Conservation (phyloP, 2,329 filamentous ascomycete species). For the Talaromyces albobiverticillius region DNA sequence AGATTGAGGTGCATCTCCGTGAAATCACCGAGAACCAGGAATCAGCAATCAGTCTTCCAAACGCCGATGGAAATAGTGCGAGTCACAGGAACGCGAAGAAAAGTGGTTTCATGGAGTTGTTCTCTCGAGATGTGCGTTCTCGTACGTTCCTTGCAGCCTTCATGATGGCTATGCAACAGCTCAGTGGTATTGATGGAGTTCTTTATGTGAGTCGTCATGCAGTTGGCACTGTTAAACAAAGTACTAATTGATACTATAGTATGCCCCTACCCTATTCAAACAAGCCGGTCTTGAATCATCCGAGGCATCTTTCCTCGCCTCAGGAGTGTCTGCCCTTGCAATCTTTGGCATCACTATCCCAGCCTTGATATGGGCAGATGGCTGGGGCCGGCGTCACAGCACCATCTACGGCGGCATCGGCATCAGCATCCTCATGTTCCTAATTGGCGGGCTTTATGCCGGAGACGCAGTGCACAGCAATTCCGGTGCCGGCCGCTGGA, state of each 20-base stretch:
- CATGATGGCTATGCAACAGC: constrained; percentile 58
- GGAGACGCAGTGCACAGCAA: constrained; percentile 26
- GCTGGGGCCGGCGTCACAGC: constrained; percentile 55
- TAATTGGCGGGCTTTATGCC: constrained; percentile 34
- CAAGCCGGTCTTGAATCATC: constrained; percentile 57
- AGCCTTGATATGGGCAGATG: constrained; percentile 55
- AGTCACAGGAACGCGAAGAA: background rate
- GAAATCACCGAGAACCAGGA: constrained; percentile 15
- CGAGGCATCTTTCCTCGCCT: constrained; percentile 58
- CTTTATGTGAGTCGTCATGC: constrained; percentile 28
- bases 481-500: constrained; percentile 28
- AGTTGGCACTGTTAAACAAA: constrained; percentile 1
- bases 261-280: constrained; percentile 59
- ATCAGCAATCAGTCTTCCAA: background rate
- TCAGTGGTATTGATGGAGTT: constrained; percentile 62
- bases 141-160: constrained; percentile 55
- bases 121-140: constrained; percentile 20
- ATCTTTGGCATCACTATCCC: constrained; percentile 59
- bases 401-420: constrained; percentile 54
- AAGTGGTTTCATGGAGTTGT: constrained; percentile 24
- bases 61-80: background rate
- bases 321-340: constrained; percentile 58
- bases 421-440: constrained; percentile 41
- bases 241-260: constrained; percentile 35
- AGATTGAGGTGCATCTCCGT: constrained; percentile 29